Evolutionary conservation across 345 rosid genomes (phyloP).

Genomic region (Citrus medica): DNA sequence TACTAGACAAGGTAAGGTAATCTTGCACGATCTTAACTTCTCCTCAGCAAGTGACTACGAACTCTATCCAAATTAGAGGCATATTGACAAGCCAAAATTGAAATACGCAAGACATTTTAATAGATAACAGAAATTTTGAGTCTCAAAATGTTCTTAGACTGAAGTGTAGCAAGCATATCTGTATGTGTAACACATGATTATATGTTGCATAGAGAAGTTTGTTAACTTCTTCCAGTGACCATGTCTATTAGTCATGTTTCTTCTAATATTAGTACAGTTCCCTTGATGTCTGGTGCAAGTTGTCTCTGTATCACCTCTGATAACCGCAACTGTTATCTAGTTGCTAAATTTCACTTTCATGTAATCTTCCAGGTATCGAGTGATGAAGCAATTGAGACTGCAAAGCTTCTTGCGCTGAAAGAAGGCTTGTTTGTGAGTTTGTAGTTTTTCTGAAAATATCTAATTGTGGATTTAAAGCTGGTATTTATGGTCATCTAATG

Average conservation of each 20-base stretch:
- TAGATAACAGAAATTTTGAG: background rate
- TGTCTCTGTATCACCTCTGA: background rate
- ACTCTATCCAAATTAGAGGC: background rate
- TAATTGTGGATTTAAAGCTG: background rate
- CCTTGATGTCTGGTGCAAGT: background rate
- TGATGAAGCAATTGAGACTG: conserved; percentile 79
- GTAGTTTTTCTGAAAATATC: background rate
- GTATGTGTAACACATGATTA: background rate
- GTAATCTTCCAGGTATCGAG: conserved; percentile 52
- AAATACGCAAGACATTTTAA: background rate
- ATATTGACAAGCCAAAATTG: background rate
- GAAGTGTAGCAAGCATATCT: background rate
- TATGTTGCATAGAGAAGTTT: background rate
- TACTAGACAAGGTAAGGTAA: background rate
- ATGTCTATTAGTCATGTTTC: background rate
- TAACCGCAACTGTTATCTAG: background rate
- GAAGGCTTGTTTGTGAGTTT: conserved; percentile 85
- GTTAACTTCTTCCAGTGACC: background rate
- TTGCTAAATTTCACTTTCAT: background rate
- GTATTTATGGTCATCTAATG: background rate
- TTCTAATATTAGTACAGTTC: background rate
- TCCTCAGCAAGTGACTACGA: background rate
- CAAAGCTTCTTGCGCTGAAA: conserved; percentile 67
- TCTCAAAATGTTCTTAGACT: background rate
- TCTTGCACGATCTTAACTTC: background rate